These are phyloP conservation scores for Porodaedalea pini DNA, from an alignment of 1,284 basidiomycete genomes.

Conservation along the genomic window DNA sequence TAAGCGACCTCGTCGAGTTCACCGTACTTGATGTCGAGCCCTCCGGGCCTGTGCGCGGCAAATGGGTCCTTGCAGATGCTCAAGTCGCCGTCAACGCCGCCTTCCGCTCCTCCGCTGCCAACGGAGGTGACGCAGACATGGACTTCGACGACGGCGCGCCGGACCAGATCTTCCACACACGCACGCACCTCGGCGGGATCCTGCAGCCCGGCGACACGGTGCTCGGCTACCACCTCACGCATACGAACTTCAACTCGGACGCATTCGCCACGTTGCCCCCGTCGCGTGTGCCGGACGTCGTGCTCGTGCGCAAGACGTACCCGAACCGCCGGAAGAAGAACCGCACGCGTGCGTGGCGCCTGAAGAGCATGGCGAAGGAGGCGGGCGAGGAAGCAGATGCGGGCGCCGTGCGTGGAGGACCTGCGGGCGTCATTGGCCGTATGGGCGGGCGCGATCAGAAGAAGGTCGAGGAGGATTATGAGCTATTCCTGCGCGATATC, in stretches of 20 bases:
- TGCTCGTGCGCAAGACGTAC: constrained; percentile 95
- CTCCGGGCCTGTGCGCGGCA: constrained; percentile 64
- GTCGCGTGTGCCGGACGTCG: constrained; percentile 84
- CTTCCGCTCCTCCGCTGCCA: constrained; percentile 50
- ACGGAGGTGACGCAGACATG: constrained; percentile 48
- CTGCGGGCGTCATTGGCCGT: constrained; percentile 82
- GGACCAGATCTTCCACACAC: constrained; percentile 90
- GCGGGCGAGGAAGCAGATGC: constrained; percentile 81
- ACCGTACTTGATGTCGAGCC: constrained; percentile 94
- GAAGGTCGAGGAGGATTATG: constrained; percentile 97
- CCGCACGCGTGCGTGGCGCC: constrained; percentile 81
- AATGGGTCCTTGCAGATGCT: constrained; percentile 86
- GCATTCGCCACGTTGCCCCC: constrained; percentile 75
- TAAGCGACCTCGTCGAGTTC: constrained; percentile 91
- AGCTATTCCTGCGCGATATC: constrained; percentile 90
- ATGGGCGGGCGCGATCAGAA: constrained; percentile 88
- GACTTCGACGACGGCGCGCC: constrained; percentile 47
- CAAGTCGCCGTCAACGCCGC: constrained; percentile 89
- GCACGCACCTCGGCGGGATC: constrained; percentile 93
- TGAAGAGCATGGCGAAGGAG: constrained; percentile 94
- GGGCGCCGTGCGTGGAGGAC: constrained; percentile 30
- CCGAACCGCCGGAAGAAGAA: constrained; percentile 92
- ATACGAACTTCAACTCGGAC: constrained; percentile 91
- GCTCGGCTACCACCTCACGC: constrained; percentile 86
- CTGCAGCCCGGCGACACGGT: constrained; percentile 94